Evolutionary conservation across 805 yeast species (phyloP).

Genomic region (Alloascoidea hylecoeti): DNA sequence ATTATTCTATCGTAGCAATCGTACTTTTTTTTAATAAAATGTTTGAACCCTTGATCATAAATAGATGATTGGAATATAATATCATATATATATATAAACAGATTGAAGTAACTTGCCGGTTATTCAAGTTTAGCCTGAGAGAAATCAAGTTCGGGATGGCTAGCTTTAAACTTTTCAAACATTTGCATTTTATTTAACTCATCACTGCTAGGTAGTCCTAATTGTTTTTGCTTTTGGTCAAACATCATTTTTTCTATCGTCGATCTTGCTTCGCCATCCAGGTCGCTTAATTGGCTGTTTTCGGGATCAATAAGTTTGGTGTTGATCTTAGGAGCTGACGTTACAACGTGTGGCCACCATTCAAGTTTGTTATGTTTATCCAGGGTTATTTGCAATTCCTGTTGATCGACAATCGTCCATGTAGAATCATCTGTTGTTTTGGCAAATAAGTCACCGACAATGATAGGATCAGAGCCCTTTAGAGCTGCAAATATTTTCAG

Average conservation of each 20-base stretch:
- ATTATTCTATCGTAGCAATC: no score
- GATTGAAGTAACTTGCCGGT: no score
- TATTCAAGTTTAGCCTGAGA: slow-evolving; percentile 3
- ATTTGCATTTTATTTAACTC: slow-evolving; percentile 4
- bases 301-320: slow-evolving; percentile 25
- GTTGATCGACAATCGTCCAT: slow-evolving; percentile 25
- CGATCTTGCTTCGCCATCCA: slow-evolving; percentile 25
- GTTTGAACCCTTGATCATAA: no score
- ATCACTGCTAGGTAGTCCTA: slow-evolving; percentile 1
- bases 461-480: slow-evolving; percentile 8
- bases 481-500: slow-evolving; percentile 12
- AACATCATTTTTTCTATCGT: slow-evolving; percentile 33
- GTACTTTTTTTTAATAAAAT: no score
- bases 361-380: slow-evolving; percentile 21
- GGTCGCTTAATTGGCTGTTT: slow-evolving; percentile 21
- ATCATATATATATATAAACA: no score
- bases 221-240: slow-evolving; percentile 26
- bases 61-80: no score
- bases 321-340: slow-evolving; percentile 25
- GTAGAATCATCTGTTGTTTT: slow-evolving; percentile 19
- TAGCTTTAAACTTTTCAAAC: slow-evolving; percentile 22
- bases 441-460: slow-evolving; percentile 21
- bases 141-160: slow-evolving; percentile 22
- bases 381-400: slow-evolving; percentile 19
- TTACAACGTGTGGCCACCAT: slow-evolving; percentile 34